phyloP scores from a whole-genome alignment of 2,329 filamentous ascomycete species.

The Colletotrichum sojae region DNA sequence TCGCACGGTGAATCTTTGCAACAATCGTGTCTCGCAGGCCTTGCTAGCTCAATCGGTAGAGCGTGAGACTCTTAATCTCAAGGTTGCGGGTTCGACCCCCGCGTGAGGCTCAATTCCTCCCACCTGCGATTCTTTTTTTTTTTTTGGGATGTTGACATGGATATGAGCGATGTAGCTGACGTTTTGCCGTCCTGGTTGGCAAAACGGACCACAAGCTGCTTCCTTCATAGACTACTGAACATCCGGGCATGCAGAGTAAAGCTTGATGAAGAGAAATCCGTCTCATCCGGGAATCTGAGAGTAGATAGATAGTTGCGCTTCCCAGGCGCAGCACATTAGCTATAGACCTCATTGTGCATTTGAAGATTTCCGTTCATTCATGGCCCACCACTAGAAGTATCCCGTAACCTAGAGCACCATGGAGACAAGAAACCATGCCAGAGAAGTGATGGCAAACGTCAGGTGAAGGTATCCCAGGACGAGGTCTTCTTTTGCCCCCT shows the following conservation, averaged over 20 bases:
- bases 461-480: background rate
- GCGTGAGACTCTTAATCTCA: conserved; percentile 76
- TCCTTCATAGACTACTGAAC: too few relatives aligned
- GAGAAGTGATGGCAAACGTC: background rate
- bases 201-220: too few relatives aligned
- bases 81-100: conserved; percentile 46
- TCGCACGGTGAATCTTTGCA: background rate
- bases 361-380: too few relatives aligned
- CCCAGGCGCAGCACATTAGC: too few relatives aligned
- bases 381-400: too few relatives aligned
- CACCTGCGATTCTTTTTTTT: conserved; percentile 4
- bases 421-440: too few relatives aligned
- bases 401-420: too few relatives aligned
- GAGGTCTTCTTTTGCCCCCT: background rate
- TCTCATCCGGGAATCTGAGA: too few relatives aligned
- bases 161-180: background rate
- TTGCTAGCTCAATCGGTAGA: conserved; percentile 79
- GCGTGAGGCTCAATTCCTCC: conserved; percentile 45
- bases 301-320: too few relatives aligned
- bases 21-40: conserved; percentile 24
- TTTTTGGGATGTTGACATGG: background rate
- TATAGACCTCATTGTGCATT: too few relatives aligned
- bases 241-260: too few relatives aligned
- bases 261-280: too few relatives aligned
- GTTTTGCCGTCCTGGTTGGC: background rate